Percentiles rank a stretch among this genome's conserved stretches.
Evolutionary conservation across 1,139 yeast genomes (phyloP).

Genomic region (Kluyveromyces sp.): DNA sequence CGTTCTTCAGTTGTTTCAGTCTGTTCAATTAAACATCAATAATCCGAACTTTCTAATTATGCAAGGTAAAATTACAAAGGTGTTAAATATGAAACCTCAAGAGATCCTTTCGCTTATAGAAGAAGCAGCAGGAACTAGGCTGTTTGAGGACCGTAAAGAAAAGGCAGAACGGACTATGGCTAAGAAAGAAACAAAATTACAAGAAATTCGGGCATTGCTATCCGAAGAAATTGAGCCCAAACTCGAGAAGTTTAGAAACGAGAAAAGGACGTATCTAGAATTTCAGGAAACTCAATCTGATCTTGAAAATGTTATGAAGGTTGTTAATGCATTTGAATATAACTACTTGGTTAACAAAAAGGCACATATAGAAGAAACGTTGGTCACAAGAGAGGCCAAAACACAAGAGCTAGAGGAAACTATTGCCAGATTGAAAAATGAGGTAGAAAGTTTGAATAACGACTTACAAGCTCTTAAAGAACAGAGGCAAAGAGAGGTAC

Average conservation of each 20-base stretch:
- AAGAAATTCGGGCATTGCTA: constrained; percentile 65
- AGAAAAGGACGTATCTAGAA: constrained; percentile 76
- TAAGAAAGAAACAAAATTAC: constrained; percentile 78
- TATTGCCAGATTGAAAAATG: constrained; percentile 42
- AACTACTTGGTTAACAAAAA: constrained; percentile 37
- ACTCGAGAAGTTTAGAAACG: constrained; percentile 69
- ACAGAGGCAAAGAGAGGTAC: constrained; percentile 52
- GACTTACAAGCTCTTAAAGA: constrained; percentile 52
- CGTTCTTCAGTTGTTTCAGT: constrained; percentile 82
- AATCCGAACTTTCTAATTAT: constrained; percentile 94
- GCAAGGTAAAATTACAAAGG: constrained; percentile 98
- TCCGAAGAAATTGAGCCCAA: constrained; percentile 91
- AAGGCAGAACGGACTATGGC: constrained; percentile 88
- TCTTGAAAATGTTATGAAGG: constrained; percentile 63
- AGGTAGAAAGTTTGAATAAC: constrained; percentile 50
- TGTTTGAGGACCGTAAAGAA: constrained; percentile 89
- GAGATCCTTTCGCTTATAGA: constrained; percentile 88
- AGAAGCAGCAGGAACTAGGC: constrained; percentile 97
- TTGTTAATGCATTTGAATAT: constrained; percentile 76
- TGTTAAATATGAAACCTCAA: constrained; percentile 87
- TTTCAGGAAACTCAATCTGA: constrained; percentile 80
- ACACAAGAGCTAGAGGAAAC: constrained; percentile 28
- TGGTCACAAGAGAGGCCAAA: constrained; percentile 31
- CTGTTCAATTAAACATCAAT: constrained; percentile 90
- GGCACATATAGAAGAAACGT: constrained; percentile 35